Evolutionary conservation across 805 yeast species (phyloP).

Genomic region (Dipodascus albidus): DNA sequence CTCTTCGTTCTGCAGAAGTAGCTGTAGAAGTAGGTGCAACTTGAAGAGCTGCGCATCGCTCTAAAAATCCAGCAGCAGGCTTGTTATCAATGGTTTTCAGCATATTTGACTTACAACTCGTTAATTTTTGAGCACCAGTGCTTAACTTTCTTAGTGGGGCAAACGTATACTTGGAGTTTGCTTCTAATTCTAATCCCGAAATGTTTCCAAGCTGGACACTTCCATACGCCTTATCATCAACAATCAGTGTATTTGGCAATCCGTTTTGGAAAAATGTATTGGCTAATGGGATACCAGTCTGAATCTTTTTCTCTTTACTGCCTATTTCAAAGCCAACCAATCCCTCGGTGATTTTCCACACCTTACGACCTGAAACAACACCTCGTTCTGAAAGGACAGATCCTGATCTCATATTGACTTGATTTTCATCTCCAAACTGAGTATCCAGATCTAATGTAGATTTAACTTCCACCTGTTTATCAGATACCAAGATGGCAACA

Average conservation of each 20-base stretch:
- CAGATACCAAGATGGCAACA: conserved; percentile 16
- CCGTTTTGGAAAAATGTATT: conserved; percentile 25
- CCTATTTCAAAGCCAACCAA: conserved; percentile 6
- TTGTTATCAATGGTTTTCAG: conserved; percentile 41
- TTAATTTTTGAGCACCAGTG: conserved; percentile 30
- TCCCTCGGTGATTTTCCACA: conserved; percentile 10
- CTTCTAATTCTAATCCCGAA: not conserved
- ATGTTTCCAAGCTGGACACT: conserved; percentile 6
- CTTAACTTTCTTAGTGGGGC: conserved; percentile 9
- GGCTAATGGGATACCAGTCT: conserved; percentile 22
- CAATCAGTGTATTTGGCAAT: conserved; percentile 10
- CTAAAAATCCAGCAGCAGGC: conserved; percentile 49
- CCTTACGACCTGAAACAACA: conserved; percentile 8
- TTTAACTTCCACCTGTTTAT: conserved; percentile 10
- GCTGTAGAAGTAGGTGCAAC: not conserved
- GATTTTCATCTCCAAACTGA: conserved; percentile 3
- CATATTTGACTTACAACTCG: conserved; percentile 45
- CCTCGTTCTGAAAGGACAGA: conserved; percentile 7
- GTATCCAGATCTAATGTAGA: conserved; percentile 12
- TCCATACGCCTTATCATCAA: conserved; percentile 3
- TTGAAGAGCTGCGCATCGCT: conserved; percentile 19
- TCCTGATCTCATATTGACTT: conserved; percentile 1
- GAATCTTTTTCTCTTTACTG: conserved; percentile 5
- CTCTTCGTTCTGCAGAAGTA: conserved; percentile 5
- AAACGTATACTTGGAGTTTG: not conserved